Evolutionary conservation across 805 yeast species (phyloP), one percentile per base, ranked within the genome.

Genomic region (Kuraishia piskuri): DNA sequence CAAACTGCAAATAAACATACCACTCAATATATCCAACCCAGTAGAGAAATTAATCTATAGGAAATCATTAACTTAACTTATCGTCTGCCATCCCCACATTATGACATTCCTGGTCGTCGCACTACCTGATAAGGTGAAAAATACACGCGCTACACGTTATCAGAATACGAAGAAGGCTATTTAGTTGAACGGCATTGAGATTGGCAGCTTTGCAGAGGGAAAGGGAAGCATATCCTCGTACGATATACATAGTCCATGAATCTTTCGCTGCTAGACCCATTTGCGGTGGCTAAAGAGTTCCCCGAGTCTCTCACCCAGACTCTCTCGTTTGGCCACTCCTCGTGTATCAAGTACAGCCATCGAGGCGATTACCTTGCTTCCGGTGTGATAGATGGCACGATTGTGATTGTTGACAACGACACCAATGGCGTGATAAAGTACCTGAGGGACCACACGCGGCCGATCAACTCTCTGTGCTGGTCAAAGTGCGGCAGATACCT

Each of bases 341-440:
- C 89, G 8, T 80, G 80, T 55, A 75, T 90, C 45, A 80, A 78
- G 63, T 88, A 82, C 71, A 88, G 82, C 59, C 69, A 77, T 7
- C 80, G 80, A 51, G 97, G 97, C 5, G 96, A 89, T 64, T 91
- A 91, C 63, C 67, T 90, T 3, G 96, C 96, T 0, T 78, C 87
- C 1, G 97, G 97, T 0, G 70, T 84, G 36, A 71, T 78, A 2
- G 86, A 86, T 64, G 97, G 97, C 0, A 72, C 84, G 0, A 79
- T 90, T 6, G 74, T 86, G 21, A 78, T 90, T 14, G 83, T 84
- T 58, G 96, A 90, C 65, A 74, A 80, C 61, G 88, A 85, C 60
- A 86, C 94, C 22, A 70, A 70, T 55, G 82, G 80, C 22, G 78
- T 82, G 2, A 72, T 89, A 5, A 75, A 79, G 2, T 74, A 77